Base-by-base conservation (phyloP, 2,329 filamentous ascomycete species). In the Camillea tinctor region DNA sequence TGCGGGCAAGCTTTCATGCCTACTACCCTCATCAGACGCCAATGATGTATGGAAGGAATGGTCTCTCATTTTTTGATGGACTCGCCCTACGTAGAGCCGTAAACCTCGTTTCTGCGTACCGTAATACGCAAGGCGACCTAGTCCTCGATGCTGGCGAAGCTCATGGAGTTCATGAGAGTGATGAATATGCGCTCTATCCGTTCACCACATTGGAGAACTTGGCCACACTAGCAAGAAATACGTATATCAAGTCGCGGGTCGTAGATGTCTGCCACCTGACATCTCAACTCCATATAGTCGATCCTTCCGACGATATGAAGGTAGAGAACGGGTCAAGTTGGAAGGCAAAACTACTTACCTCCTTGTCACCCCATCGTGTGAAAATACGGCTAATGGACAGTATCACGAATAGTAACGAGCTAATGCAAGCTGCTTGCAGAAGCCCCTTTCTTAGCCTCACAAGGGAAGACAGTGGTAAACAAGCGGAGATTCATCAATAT, bases 31-130 rank as follows among this genome's bases (percentile, higher is more conserved):
- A 30, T 17, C 57, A 62, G 20, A 55, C 56, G 17, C 57, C 57
- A 13, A 57, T 62, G 30, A 24, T 26, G 15, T 62, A 52, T 51
- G 57, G 57, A 11, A 60, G 57, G 19, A 51, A 53, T 19, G 9
- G 53, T 3, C 57, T 26, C 11, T 53, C n/a, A 4, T 60, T 62
- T 54, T 62, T 57, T 15, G 49, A 36, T 4, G 36, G 19, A 4
- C 19, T 58, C 6, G 13, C 49, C n/a, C n/a, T 9, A 15, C 26
- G 11, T 15, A 15, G 20, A 2, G 30, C 53, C n/a, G n/a, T 22
- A 9, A 9, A 3, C 19, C 54, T 22, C 50, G 19, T 53, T 22
- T 49, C 56, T 49, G 36, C 49, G 11, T 55, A 50, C 21, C 53
- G 15, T 19, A n/a, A 36, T 17, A 21, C 3, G 9, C 17, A 49